These are phyloP conservation scores for Juncus effusus DNA, from an alignment of 176 grass and related monocot species.

Conservation along the genomic window DNA sequence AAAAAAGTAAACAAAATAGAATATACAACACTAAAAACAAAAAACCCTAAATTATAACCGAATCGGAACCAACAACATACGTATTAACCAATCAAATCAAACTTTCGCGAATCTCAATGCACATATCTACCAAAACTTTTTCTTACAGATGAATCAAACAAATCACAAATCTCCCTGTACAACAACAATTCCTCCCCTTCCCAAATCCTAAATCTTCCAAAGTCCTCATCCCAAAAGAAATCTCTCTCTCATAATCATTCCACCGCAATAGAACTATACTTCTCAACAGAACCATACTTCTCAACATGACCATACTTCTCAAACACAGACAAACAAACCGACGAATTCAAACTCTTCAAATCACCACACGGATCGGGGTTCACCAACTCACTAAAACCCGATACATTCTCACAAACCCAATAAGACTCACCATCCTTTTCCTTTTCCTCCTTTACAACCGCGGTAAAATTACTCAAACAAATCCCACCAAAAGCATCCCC, in stretches of 20 bases:
- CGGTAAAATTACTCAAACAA: slow-evolving; percentile 62
- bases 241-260: slow-evolving; percentile 35
- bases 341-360: slow-evolving; percentile 47
- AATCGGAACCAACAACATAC: not conserved
- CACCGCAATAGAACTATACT: slow-evolving; percentile 44
- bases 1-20: slow-evolving; percentile 19
- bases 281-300: not conserved
- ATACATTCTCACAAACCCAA: slow-evolving; percentile 75
- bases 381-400: slow-evolving; percentile 64
- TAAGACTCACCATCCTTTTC: slow-evolving; percentile 15
- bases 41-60: slow-evolving; percentile 6
- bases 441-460: slow-evolving; percentile 21
- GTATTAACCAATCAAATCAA: slow-evolving; percentile 11
- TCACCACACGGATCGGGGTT: slow-evolving; percentile 59
- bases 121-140: slow-evolving; percentile 46
- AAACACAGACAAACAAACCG: slow-evolving; percentile 49
- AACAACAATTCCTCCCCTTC: slow-evolving; percentile 46
- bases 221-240: slow-evolving; percentile 63
- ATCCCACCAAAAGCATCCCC: slow-evolving; percentile 59
- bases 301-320: slow-evolving; percentile 43
- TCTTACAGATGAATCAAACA: slow-evolving; percentile 98
- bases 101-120: not conserved
- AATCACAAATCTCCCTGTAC: slow-evolving; percentile 93
- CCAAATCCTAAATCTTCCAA: slow-evolving; percentile 27
- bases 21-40: slow-evolving; percentile 21